phyloP scores from a whole-genome alignment of 768 basidiomycete species.

The Tricholoma bakamatsutake region DNA sequence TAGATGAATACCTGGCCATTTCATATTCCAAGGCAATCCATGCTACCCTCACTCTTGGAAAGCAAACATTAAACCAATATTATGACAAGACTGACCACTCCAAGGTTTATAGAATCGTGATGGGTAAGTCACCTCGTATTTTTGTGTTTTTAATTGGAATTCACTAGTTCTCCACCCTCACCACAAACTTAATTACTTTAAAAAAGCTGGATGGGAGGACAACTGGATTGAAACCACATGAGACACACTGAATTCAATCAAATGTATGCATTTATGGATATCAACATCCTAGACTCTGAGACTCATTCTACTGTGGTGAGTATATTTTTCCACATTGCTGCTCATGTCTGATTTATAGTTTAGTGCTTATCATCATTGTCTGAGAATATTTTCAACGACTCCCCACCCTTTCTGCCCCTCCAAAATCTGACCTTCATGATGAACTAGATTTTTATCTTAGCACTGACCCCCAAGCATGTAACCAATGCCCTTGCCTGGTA shows the following conservation, averaged over 20 bases:
- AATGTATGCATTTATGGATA: neutral
- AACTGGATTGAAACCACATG: conserved; percentile 26
- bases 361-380: neutral
- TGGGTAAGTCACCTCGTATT: conserved; percentile 14
- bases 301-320: conserved; percentile 5
- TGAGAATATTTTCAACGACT: neutral
- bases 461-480: conserved; percentile 13
- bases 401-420: neutral
- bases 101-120: conserved; percentile 22
- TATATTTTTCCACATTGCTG: neutral
- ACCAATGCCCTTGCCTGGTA: conserved; percentile 23
- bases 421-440: neutral
- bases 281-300: neutral
- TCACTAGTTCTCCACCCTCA: conserved; percentile 25
- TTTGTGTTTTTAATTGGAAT: neutral
- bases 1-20: conserved; percentile 16
- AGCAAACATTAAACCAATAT: conserved; percentile 23
- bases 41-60: conserved; percentile 16
- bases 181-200: no score
- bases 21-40: conserved; percentile 12
- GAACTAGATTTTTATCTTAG: conserved; percentile 23
- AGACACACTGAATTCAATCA: conserved; percentile 13
- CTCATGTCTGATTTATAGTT: neutral
- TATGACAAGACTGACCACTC: conserved; percentile 21
- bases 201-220: no score